Evolutionary conservation across 345 rosid species (phyloP).

Genomic region (Gossypium anomalum): DNA sequence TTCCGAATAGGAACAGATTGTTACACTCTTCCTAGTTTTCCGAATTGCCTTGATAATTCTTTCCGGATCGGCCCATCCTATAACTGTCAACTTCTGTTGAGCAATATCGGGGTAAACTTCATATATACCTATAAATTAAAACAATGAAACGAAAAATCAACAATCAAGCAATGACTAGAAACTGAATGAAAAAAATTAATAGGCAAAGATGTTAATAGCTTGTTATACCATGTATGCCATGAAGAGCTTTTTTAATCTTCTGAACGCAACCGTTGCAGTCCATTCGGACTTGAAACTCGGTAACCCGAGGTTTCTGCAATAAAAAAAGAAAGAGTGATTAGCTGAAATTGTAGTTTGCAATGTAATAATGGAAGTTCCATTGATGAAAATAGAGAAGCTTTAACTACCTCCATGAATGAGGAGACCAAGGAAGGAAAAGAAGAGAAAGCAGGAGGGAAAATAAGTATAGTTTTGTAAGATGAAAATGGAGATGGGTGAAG

Average conservation of each 20-base stretch:
- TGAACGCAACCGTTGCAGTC: conserved; percentile 80
- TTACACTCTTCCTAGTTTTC: conserved; percentile 59
- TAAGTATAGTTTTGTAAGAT: neutral
- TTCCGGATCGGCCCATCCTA: conserved; percentile 75
- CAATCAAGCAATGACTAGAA: neutral
- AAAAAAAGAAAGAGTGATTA: neutral
- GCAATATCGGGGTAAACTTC: conserved; percentile 52
- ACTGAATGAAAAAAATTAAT: neutral
- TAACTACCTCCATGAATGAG: conserved; percentile 42
- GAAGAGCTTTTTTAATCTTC: conserved; percentile 64
- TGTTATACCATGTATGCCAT: conserved; percentile 48
- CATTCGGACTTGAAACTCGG: conserved; percentile 65
- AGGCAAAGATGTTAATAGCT: neutral
- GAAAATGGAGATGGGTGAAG: conserved; percentile 17
- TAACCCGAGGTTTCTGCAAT: conserved; percentile 54
- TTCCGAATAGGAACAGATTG: conserved; percentile 47
- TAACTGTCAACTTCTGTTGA: conserved; percentile 57
- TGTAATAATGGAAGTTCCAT: neutral
- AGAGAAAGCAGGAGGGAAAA: conserved; percentile 14
- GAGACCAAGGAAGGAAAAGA: conserved; percentile 16
- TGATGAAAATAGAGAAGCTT: neutral
- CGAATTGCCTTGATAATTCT: conserved; percentile 56
- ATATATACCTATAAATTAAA: conserved; percentile 47
- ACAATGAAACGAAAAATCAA: neutral
- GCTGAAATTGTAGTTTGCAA: neutral